phyloP scores from a whole-genome alignment of 108 stramenopile genomes.

The Fragilaria crotonensis region DNA sequence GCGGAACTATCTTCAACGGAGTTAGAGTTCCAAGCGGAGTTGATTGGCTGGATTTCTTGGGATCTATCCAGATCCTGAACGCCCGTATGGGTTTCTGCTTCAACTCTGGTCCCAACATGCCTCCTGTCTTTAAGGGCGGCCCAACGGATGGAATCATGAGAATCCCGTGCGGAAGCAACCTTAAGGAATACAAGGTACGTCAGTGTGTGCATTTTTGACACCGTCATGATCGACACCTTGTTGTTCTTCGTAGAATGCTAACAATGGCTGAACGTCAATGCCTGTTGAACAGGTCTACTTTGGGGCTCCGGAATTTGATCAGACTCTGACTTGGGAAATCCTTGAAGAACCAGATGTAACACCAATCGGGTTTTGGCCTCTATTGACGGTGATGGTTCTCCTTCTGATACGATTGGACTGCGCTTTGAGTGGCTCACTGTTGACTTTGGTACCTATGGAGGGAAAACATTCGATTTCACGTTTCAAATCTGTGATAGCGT shows the following conservation, averaged over 20 bases:
- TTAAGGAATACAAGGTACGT: not conserved
- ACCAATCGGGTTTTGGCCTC: not conserved
- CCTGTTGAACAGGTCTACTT: slow-evolving; percentile 1
- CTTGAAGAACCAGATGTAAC: not conserved
- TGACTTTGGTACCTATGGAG: not conserved
- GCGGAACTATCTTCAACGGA: not conserved
- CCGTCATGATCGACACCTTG: too few relatives aligned
- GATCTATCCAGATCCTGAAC: not conserved
- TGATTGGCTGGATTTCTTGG: not conserved
- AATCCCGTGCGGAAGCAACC: not conserved
- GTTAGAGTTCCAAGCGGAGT: not conserved
- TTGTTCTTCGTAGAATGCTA: too few relatives aligned
- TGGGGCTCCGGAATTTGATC: not conserved
- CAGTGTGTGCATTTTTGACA: too few relatives aligned
- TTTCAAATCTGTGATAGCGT: not conserved
- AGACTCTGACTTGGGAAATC: not conserved
- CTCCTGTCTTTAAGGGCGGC: not conserved
- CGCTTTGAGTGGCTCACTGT: not conserved
- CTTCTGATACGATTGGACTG: not conserved
- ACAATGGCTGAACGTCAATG: too few relatives aligned
- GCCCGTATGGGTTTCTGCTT: not conserved
- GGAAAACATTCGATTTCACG: not conserved
- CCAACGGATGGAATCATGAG: not conserved
- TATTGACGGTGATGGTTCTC: not conserved
- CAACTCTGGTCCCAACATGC: not conserved